A percentile compares a stretch with the other conserved stretches of the same genome.
Evolutionary conservation across 2,329 filamentous ascomycete species (phyloP).

Genomic region (Coniella lustricola): DNA sequence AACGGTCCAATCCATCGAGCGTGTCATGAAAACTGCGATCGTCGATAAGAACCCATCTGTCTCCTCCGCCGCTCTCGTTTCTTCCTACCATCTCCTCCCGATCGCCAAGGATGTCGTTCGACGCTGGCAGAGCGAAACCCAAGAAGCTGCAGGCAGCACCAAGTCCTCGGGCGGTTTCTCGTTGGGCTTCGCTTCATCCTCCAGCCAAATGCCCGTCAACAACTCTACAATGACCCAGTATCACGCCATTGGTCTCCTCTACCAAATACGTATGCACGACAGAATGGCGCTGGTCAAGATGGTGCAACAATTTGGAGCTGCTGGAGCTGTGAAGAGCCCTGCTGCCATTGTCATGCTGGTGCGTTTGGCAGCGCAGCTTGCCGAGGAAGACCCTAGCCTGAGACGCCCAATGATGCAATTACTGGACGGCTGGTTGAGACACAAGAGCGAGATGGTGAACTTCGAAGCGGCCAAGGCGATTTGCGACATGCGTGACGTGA

Average conservation of each 20-base stretch:
- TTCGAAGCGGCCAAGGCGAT: conserved; percentile 98
- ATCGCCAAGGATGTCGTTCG: conserved; percentile 92
- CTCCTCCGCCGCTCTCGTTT: conserved; percentile 90
- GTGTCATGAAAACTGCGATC: conserved; percentile 97
- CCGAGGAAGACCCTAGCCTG: conserved; percentile 83
- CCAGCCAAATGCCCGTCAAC: conserved; percentile 68
- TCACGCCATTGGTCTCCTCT: conserved; percentile 92
- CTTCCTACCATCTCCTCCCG: conserved; percentile 94
- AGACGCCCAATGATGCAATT: conserved; percentile 96
- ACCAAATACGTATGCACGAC: conserved; percentile 96
- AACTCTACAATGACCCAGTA: conserved; percentile 98
- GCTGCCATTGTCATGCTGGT: conserved; percentile 90
- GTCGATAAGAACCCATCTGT: conserved; percentile 98
- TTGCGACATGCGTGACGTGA: conserved; percentile 88
- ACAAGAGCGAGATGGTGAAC: conserved; percentile 99
- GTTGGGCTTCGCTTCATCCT: conserved; percentile 80
- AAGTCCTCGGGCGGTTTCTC: conserved; percentile 89
- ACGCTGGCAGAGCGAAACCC: conserved; percentile 97
- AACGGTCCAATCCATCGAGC: conserved; percentile 94
- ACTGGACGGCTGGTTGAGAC: conserved; percentile 90
- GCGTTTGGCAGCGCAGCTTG: conserved; percentile 83
- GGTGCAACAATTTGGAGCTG: conserved; percentile 96
- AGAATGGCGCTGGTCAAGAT: conserved; percentile 99
- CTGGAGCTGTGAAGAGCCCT: conserved; percentile 90
- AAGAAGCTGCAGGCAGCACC: conserved; percentile 84